A percentile compares a stretch with the other conserved stretches of the same genome.
Conservation (phyloP, 768 basidiomycete genomes). For the Tricholoma hemisulphureum region DNA sequence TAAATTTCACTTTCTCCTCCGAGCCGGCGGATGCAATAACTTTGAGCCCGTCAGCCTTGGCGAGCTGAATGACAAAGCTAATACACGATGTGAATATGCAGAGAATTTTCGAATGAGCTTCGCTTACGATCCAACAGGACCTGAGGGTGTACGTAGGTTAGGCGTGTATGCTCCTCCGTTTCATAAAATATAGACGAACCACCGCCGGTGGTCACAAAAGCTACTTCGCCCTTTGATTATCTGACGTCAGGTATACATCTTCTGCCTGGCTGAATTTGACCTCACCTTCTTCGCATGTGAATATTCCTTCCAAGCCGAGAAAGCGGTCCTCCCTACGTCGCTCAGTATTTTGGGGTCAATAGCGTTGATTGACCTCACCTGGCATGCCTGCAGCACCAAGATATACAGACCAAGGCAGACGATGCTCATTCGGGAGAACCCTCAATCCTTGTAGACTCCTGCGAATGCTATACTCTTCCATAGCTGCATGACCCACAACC, state of each 20-base stretch:
- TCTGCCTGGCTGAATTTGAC: neutral
- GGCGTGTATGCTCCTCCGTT: neutral
- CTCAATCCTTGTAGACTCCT: slow-evolving; percentile 18
- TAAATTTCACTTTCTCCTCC: slow-evolving; percentile 39
- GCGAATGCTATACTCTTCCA: slow-evolving; percentile 39
- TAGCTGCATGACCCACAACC: slow-evolving; percentile 16
- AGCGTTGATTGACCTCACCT: slow-evolving; percentile 29
- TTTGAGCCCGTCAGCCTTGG: too few relatives aligned
- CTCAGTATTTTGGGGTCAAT: neutral
- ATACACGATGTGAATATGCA: neutral
- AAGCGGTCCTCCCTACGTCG: slow-evolving; percentile 43
- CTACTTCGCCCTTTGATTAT: slow-evolving; percentile 31
- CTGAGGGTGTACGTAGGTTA: slow-evolving; percentile 17
- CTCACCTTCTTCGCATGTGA: slow-evolving; percentile 37
- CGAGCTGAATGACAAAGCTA: slow-evolving; percentile 11
- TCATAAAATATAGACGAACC: slow-evolving; percentile 7
- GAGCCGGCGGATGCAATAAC: slow-evolving; percentile 43
- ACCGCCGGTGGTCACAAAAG: too few relatives aligned
- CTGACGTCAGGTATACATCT: neutral
- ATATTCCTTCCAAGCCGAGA: slow-evolving; percentile 44
- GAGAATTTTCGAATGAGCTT: neutral
- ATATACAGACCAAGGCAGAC: slow-evolving; percentile 48
- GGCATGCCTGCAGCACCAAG: slow-evolving; percentile 59
- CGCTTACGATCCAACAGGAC: slow-evolving; percentile 59
- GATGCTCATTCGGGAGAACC: slow-evolving; percentile 39